Evolutionary conservation across 345 rosid genomes (phyloP), one percentile per base, ranked within the genome.

Genomic region (Eucalyptus pauciflora): DNA sequence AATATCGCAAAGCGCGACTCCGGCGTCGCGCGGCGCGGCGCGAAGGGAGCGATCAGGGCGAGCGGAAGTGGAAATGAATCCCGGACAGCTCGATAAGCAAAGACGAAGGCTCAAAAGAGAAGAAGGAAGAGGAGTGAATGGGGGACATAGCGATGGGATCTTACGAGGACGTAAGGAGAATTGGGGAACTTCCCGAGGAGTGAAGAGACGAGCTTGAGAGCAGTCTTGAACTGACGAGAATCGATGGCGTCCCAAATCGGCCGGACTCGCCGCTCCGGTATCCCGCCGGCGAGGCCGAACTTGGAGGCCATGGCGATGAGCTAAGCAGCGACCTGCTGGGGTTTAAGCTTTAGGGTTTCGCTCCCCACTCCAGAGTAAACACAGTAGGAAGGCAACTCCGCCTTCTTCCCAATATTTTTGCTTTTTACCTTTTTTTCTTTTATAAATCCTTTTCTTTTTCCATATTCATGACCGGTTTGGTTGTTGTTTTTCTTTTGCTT

Each of bases 191-290:
- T 98, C 18, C 98, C 90, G 86, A 98, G 99, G 56, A 97, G 95
- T 16, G 99, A 13, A 89, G 96, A 52, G 80, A 96, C 93, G 58
- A 87, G 96, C 93, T 96, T 98, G 90, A 98, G 99, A 89, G 99
- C 99, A 83, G 92, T 97, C 92, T 97, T 98, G 92, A 94, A 98
- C 92, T 98, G 99, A 17, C 99, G 99, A 52, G 99, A 96, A 92
- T 98, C 99, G 87, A 98, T 94, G 48, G 99, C 99, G 90, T 98
- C 99, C 99, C 99, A 96, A 69, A 98, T 94, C 48, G 99, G 98
- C 50, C 99, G 97, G 64, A 98, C 97, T 62, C 98, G 96, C 33
- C 99, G 98, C 96, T 98, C 99, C 94, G 99, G 99, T 54, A 98
- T 95, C 85, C 99, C 99, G 46, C 98, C 99, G 50, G 99, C 98